Conservation (phyloP, 768 basidiomycete species). For the Pilatotrama ljubarskyi region DNA sequence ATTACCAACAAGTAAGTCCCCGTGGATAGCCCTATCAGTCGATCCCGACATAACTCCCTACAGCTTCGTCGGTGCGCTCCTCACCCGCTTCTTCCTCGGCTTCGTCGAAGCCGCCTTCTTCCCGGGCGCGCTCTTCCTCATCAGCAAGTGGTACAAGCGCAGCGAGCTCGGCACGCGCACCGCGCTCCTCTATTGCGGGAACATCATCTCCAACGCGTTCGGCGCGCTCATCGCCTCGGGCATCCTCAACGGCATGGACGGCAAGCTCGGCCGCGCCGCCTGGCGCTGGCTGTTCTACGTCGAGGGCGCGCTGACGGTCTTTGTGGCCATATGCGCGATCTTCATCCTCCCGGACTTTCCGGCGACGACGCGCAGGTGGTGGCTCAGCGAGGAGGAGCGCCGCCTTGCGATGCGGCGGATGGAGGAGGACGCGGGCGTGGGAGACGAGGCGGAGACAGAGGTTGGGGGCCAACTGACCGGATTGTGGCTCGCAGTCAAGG, state of each 20-base stretch:
- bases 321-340: constrained; percentile 52
- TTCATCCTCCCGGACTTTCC: constrained; percentile 79
- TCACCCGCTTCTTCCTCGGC: constrained; percentile 76
- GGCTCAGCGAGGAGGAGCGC: constrained; percentile 60
- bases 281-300: constrained; percentile 84
- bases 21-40: not conserved
- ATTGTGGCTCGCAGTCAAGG: constrained; percentile 58
- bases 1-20: constrained; percentile 27
- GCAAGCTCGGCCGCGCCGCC: constrained; percentile 61
- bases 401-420: constrained; percentile 59
- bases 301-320: constrained; percentile 60
- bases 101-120: constrained; percentile 61
- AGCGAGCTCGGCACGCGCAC: constrained; percentile 69
- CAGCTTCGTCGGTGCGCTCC: constrained; percentile 58
- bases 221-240: constrained; percentile 77
- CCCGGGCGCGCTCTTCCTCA: constrained; percentile 63
- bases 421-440: constrained; percentile 61
- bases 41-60: not conserved
- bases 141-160: constrained; percentile 74
- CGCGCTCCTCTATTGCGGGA: constrained; percentile 69
- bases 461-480: constrained; percentile 42
- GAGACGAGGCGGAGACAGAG: constrained; percentile 49
- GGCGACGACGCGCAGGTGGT: constrained; percentile 52
- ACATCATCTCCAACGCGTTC: constrained; percentile 79
- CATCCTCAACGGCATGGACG: constrained; percentile 73